Percentiles rank a stretch among this genome's conserved stretches.
Conservation (phyloP, 2,329 filamentous ascomycete species). For the Colletotrichum liriopes region DNA sequence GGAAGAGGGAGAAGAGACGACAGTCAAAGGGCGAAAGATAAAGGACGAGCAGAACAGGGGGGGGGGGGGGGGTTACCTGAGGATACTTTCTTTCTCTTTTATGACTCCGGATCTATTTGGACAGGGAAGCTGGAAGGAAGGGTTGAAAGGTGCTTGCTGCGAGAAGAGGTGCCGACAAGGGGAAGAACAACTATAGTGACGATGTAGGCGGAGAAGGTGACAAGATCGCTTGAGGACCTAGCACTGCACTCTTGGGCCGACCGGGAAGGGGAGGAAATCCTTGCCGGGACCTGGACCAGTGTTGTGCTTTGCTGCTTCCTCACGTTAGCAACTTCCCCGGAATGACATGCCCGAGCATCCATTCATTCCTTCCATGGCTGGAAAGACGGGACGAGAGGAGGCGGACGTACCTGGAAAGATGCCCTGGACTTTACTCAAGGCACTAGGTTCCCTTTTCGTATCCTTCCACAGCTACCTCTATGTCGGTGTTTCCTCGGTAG, state of each 20-base stretch:
- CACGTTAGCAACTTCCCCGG: conserved; percentile 11
- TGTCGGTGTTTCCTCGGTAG: neutral
- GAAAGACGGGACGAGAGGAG: neutral
- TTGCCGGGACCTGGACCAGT: conserved; percentile 8
- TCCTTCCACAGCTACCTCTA: neutral
- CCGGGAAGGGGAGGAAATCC: conserved; percentile 8
- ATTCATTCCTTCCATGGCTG: conserved; percentile 10
- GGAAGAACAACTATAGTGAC: conserved; percentile 18
- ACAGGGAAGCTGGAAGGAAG: conserved; percentile 19
- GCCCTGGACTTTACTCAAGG: neutral
- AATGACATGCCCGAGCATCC: neutral
- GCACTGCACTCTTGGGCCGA: neutral
- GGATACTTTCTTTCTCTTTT: conserved; percentile 33
- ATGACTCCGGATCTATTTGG: neutral
- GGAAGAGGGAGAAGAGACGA: conserved; percentile 47
- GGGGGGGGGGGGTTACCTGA: conserved; percentile 31
- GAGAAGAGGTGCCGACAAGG: conserved; percentile 21
- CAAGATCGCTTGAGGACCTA: neutral
- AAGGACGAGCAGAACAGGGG: conserved; percentile 42
- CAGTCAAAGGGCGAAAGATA: conserved; percentile 45
- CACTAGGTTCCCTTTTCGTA: too few species aligned
- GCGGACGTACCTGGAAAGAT: neutral
- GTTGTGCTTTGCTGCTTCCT: conserved; percentile 14
- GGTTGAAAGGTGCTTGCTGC: neutral
- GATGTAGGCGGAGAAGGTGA: conserved; percentile 15